Conservation (phyloP, 768 basidiomycete genomes). For the Boletales sp. region DNA sequence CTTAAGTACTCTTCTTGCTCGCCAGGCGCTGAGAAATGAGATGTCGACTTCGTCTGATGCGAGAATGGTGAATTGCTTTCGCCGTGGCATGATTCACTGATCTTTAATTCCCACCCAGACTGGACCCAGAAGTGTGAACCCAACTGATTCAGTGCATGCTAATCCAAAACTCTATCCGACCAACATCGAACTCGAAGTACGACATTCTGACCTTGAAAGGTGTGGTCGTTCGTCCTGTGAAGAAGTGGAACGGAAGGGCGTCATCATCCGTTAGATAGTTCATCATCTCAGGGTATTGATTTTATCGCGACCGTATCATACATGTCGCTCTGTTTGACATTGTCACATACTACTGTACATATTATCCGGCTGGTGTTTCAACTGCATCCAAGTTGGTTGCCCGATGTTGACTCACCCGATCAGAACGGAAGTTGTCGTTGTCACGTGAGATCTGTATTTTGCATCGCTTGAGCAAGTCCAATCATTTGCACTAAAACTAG, state of each 20-base stretch:
- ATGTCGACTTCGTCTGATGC: neutral
- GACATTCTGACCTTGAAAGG: neutral
- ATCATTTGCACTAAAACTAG: neutral
- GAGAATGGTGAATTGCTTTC: neutral
- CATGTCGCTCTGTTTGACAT: too few species aligned
- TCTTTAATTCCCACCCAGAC: neutral
- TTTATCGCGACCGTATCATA: too few species aligned
- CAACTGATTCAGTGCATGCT: neutral
- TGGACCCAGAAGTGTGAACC: neutral
- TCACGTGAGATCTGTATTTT: too few species aligned
- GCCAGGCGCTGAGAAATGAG: neutral
- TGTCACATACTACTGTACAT: too few species aligned
- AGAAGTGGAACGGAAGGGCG: neutral
- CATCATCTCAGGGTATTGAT: too few species aligned
- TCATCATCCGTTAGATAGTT: neutral
- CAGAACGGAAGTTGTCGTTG: too few species aligned
- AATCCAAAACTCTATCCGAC: neutral
- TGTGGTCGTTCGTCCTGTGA: neutral
- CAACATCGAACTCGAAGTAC: neutral
- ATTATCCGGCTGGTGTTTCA: too few species aligned
- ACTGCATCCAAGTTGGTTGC: too few species aligned
- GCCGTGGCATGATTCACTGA: neutral
- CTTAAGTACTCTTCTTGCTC: constrained; percentile 7
- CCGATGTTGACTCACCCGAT: too few species aligned
- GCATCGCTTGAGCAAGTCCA: too few species aligned